These are phyloP conservation scores for Astrephomene gubernaculifera DNA, from an alignment of 139 green algal genomes.

Conservation along the genomic window DNA sequence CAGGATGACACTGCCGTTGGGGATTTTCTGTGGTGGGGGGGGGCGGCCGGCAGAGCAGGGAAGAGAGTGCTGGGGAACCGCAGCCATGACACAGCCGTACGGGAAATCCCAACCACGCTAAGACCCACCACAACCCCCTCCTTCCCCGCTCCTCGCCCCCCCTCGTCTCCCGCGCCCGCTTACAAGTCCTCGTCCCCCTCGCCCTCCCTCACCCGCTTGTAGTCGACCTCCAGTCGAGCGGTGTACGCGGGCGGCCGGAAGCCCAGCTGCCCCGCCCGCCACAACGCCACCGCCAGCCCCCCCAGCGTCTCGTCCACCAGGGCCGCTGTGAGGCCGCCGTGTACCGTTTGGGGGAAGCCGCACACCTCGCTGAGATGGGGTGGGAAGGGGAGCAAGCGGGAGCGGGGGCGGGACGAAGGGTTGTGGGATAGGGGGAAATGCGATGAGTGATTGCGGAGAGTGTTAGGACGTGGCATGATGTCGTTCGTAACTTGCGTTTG, in stretches of 20 bases:
- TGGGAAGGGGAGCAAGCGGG: too few species aligned
- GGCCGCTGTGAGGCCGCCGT: conserved; percentile 81
- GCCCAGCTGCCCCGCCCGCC: conserved; percentile 60
- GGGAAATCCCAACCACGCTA: too few species aligned
- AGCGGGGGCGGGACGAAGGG: too few species aligned
- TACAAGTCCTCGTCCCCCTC: background rate
- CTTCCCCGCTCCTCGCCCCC: background rate
- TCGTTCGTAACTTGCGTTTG: too few species aligned
- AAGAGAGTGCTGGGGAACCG: background rate
- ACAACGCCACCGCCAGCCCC: conserved; percentile 62
- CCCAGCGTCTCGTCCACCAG: conserved; percentile 85
- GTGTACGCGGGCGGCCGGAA: conserved; percentile 67
- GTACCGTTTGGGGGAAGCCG: conserved; percentile 73
- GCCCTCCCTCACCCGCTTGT: conserved; percentile 65
- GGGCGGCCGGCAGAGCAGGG: conserved; percentile 6
- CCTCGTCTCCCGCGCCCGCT: background rate
- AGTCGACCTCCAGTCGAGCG: conserved; percentile 77
- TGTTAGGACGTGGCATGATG: too few species aligned
- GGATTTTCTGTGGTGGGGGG: conserved; percentile 42
- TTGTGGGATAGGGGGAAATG: too few species aligned
- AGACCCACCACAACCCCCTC: background rate
- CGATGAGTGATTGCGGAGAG: too few species aligned
- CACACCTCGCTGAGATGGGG: conserved; percentile 67
- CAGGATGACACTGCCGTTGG: conserved; percentile 68
- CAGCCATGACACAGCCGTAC: too few species aligned